Base-by-base conservation (phyloP, 768 basidiomycete genomes). In the Vararia minispora region DNA sequence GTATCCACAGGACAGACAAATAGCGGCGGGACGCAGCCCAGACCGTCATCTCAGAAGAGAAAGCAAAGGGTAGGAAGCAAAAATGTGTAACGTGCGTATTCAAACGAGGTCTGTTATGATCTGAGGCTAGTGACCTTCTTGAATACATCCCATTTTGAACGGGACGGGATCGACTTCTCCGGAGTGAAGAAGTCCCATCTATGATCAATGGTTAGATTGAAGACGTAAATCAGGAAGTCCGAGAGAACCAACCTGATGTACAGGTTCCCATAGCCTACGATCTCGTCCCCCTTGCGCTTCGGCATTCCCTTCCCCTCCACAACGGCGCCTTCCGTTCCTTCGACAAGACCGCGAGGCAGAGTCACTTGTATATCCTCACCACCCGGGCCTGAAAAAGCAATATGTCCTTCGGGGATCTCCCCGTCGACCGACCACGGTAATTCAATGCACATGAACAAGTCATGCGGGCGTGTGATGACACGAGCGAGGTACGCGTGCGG, bases 131-230 rank as follows among this genome's bases (percentile, higher is more conserved):
- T n/a, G n/a, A n/a, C 37, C 21, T 39, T 39, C 21, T 39, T 39
- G 18, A 39, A 8, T 12, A 31, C 22, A 16, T 17, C 14, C 38
- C 38, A 39, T 17, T 39, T 39, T 14, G 38, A 39, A 14, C 22
- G 11, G 10, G 37, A 23, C 13, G 26, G 21, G n/a, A n/a, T n/a
- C n/a, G n/a, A n/a, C 21, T 39, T 39, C 13, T 23, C 38, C 6
- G 38, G 38, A 5, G 25, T 31, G 20, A 39, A 39, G 16, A 31
- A 39, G 20, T 39, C 38, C 38, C 38, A 39, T 16, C 38, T 39
- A 16, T 22, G 4, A n/a, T n/a, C n/a, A n/a, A n/a, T n/a, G n/a
- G n/a, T n/a, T n/a, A n/a, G n/a, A n/a, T n/a, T n/a, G n/a, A 24
- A 5, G 8, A 17, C 7, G 13, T 22, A 21, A 28, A 6, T 39